These are phyloP conservation scores for Turritis glabra DNA, from an alignment of 345 rosid species.

Conservation along the genomic window DNA sequence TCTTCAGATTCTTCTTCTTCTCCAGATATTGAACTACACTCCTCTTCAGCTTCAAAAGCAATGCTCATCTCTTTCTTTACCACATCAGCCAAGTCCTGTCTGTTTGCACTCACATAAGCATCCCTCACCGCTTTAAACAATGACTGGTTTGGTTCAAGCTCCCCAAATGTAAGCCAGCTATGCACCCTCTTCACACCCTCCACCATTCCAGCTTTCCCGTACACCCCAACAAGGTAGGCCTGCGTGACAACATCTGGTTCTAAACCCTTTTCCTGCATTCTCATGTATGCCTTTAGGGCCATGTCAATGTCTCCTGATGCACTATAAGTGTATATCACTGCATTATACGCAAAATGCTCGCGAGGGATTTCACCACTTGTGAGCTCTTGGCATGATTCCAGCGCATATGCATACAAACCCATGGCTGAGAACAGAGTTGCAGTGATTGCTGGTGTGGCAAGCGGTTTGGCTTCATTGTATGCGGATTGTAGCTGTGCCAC, in stretches of 20 bases:
- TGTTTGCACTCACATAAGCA: slow-evolving; percentile 60
- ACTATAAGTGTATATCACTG: slow-evolving; percentile 61
- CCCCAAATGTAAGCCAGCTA: slow-evolving; percentile 55
- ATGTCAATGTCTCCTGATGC: slow-evolving; percentile 61
- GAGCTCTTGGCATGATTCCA: slow-evolving; percentile 51
- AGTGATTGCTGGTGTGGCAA: slow-evolving; percentile 60
- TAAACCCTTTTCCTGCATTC: slow-evolving; percentile 76
- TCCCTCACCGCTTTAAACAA: slow-evolving; percentile 64
- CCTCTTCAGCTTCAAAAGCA: slow-evolving; percentile 44
- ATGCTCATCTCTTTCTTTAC: slow-evolving; percentile 67
- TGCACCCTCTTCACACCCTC: slow-evolving; percentile 82
- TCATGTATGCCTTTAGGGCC: slow-evolving; percentile 70
- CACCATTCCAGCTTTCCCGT: slow-evolving; percentile 83
- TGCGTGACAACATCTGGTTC: slow-evolving; percentile 75
- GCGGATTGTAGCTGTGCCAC: slow-evolving; percentile 69
- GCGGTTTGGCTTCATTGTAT: slow-evolving; percentile 64
- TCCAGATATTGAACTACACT: slow-evolving; percentile 16
- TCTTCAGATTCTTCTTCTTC: slow-evolving; percentile 29
- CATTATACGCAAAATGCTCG: slow-evolving; percentile 66
- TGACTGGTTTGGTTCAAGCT: slow-evolving; percentile 54
- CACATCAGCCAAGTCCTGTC: slow-evolving; percentile 66
- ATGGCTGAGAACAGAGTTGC: slow-evolving; percentile 64
- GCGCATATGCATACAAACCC: slow-evolving; percentile 65
- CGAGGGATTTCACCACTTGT: slow-evolving; percentile 44
- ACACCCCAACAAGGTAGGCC: slow-evolving; percentile 62